Evolutionary conservation across 192 early-diverging fungal genomes (phyloP), one percentile per base, ranked within the genome.

Genomic region (Backusella mclennaniae): DNA sequence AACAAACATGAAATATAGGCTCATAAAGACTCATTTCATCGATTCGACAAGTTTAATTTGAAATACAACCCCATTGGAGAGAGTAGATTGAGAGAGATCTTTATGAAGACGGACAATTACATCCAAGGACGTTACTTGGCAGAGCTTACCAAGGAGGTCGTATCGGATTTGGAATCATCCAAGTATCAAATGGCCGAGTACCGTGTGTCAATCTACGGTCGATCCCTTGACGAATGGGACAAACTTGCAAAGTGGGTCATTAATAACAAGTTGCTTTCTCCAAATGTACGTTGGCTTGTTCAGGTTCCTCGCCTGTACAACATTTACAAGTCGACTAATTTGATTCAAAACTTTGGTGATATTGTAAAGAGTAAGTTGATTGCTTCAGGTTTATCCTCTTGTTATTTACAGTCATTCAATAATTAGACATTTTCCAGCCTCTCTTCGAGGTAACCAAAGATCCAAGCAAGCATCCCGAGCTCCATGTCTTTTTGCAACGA

Each of bases 171-270:
- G 68, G 97, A 98, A 75, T 87, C 92, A 75, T 94, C 92, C 78
- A 98, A 98, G 70, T 98, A 98, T 80, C 97, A 98, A 79, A 93
- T 93, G 89, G 92, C 91, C 35, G 97, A 98, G 85, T 98, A 95
- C 78, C 93, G 97, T 63, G 87, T 96, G 14, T 96, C 95, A 0
- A 96, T 98, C 78, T 98, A 98, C 81, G 97, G 97, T 38, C 53
- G 95, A 75, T 92, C 91, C 21, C 79, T 85, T 21, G 73, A 87
- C 39, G 97, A 98, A 84, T 98, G 97, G 97, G 94, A 96, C 84
- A 96, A 96, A 70, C 86, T 98, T 17, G 97, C 97, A 1, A 89
- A 91, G 52, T 96, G 97, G 95, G 92, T 98, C 0, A 86, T 97
- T 23, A 85, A 96, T 69, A 92, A 98, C 89, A 95, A 96, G 80